phyloP scores from a whole-genome alignment of 1,139 yeast genomes.

The Barnettozyma hawaiiensis region DNA sequence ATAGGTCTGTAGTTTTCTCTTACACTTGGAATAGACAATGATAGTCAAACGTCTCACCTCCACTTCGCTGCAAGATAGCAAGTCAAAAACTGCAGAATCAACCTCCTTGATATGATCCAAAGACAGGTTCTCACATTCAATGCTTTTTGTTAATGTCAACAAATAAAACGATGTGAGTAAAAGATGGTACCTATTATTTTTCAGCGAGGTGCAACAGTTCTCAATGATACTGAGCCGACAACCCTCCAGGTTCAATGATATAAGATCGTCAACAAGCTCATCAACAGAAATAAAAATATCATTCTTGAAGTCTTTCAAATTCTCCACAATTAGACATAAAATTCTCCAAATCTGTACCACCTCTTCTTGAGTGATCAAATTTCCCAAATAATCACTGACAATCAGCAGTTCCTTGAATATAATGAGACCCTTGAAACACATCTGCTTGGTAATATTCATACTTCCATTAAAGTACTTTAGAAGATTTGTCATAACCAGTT shows the following conservation, averaged over 20 bases:
- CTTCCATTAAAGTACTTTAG: conserved; percentile 20
- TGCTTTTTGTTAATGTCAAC: conserved; percentile 18
- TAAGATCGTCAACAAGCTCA: conserved; percentile 22
- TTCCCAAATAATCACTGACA: conserved; percentile 15
- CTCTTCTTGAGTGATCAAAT: conserved; percentile 10
- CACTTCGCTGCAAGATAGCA: conserved; percentile 33
- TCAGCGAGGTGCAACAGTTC: conserved; percentile 15
- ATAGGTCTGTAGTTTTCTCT: conserved; percentile 15
- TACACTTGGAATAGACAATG: conserved; percentile 36
- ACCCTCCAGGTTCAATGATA: conserved; percentile 9
- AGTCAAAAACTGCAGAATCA: conserved; percentile 30
- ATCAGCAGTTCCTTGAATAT: conserved; percentile 22
- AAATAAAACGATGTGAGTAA: conserved; percentile 17
- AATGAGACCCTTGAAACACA: conserved; percentile 24
- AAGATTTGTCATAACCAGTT: conserved; percentile 10
- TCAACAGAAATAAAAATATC: conserved; percentile 23
- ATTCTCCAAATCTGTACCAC: conserved; percentile 18
- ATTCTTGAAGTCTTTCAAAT: conserved; percentile 20
- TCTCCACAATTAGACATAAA: conserved; percentile 21
- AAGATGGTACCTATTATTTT: neutral
- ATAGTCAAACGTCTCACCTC: conserved; percentile 39
- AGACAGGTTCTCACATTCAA: conserved; percentile 15
- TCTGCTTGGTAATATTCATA: conserved; percentile 18
- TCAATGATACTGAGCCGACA: conserved; percentile 12
- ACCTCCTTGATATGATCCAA: conserved; percentile 27